Evolutionary conservation across 2,329 filamentous ascomycete genomes (phyloP), one percentile per base, ranked within the genome.

Genomic region (Paecilomyces formosus): DNA sequence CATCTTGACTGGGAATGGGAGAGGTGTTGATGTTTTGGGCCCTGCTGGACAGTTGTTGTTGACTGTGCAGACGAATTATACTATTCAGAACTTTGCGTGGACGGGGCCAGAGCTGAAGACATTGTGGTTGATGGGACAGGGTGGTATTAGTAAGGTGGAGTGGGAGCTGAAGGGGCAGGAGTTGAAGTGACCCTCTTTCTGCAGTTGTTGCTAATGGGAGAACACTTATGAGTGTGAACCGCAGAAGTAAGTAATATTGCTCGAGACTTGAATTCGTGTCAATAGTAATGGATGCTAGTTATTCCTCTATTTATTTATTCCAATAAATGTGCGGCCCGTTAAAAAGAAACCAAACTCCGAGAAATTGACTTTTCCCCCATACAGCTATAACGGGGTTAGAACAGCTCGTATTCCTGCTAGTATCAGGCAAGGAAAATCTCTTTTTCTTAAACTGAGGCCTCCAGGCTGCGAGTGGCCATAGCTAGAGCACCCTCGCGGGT

Each of bases 401-500:
- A 5, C 35, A 7, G 15, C 15, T 8, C n/a, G n/a, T 45, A 45
- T 45, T 45, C 8, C 35, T 15, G 4, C 39, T 31, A 12, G 5
- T 11, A 8, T 31, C 30, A 9, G 9, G n/a, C 18, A 9, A 11
- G 15, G 18, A 9, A 45, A 18, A 45, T 8, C 11, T 2, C 22
- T 28, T 26, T 24, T 26, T 26, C 24, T 15, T 8, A 50, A 6
- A n/a, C 15, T 55, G 57, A 68, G 58, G 64, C 58, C 26, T 69
- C 72, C 60, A 78, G 62, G 54, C 74, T 72, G 58, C 72, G 69
- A 50, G 70, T 65, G 56, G 92, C 92, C 91, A 97, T 96, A 59
- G 86, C 85, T 72, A 90, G 83, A 26, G 86, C 92, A 30, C 94
- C 94, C 61, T 96, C 90, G 68, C 89, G 94, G 0, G 89, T 95